These are phyloP conservation scores for Panaeolus papilionaceus DNA, from an alignment of 768 basidiomycete species.

Conservation along the genomic window DNA sequence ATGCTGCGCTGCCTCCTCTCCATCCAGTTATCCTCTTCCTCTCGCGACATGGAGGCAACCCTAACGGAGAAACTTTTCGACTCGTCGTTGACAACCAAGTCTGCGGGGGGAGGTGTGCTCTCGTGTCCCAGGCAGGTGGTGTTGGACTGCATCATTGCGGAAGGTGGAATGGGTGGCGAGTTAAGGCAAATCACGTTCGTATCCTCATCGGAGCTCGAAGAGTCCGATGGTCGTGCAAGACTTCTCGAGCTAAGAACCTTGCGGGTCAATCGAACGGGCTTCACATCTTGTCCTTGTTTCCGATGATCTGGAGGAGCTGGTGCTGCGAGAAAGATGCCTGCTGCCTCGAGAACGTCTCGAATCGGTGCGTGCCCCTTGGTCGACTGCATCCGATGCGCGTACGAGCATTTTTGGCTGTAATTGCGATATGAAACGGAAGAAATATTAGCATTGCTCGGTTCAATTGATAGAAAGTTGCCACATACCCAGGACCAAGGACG, in stretches of 20 bases:
- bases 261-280: constrained; percentile 4
- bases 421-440: not conserved
- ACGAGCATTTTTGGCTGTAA: constrained; percentile 66
- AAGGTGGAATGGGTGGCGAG: not conserved
- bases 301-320: not conserved
- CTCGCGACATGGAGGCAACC: constrained; percentile 26
- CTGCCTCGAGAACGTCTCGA: constrained; percentile 66
- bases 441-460: constrained; percentile 6
- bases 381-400: constrained; percentile 85
- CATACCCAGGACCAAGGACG: constrained; percentile 52
- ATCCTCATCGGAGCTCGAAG: not conserved
- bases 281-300: not conserved
- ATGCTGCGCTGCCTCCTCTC: constrained; percentile 35
- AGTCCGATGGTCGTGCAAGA: constrained; percentile 9
- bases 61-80: constrained; percentile 14
- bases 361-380: constrained; percentile 80
- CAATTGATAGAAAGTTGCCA: not conserved
- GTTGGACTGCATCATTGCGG: constrained; percentile 8
- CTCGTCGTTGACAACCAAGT: not conserved
- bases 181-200: not conserved
- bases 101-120: not conserved
- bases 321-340: constrained; percentile 38
- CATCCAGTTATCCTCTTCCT: constrained; percentile 40
- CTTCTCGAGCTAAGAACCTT: not conserved
- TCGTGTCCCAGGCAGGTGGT: not conserved